Base-by-base conservation (phyloP, 2,329 filamentous ascomycete genomes). In the Nemania diffusa region DNA sequence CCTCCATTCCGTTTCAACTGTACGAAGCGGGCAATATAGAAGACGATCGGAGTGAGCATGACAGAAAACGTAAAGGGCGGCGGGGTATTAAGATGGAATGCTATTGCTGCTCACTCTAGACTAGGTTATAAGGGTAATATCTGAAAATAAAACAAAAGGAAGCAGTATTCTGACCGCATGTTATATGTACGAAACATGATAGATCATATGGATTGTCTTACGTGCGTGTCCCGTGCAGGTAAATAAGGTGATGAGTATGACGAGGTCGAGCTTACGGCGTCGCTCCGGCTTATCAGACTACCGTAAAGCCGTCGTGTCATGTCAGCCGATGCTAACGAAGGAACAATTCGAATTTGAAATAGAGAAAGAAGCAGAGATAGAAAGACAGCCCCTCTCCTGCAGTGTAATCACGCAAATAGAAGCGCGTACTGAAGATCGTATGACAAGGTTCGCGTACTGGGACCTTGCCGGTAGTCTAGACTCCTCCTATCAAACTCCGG, bases 31-130 rank as follows among this genome's bases (percentile, higher is more conserved):
- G 22, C 29, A 42, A 24, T 6, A 44, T 13, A 57, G 5, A 20
- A 5, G 55, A 40, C 26, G 55, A 24, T 15, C 3, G 24, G 7
- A 11, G 26, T 20, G 37, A 37, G 57, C 7, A 40, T 26, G 17
- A 60, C 20, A 42, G 15, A 40, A 20, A 24, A 20, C n/a, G 7
- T 22, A 24, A 9, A 9, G 24, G 24, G 5, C 17, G 51, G n/a
- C 37, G 32, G 29, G 29, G 51, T 20, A n/a, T 32, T 22, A 44
- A 61, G 57, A 61, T 44, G 53, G 22, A 40, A 40, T 50, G 15
- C 27, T 29, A 37, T 27, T 5, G 15, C 50, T 40, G 15, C 40
- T 56, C 27, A 48, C 37, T 34, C 27, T 56, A 56, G 51, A 50
- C 9, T 62, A 24, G n/a, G 42, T 46, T 24, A 46, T n/a, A n/a